Evolutionary conservation across 1,284 basidiomycete species (phyloP).

Genomic region (Fomitopsis pinicola): DNA sequence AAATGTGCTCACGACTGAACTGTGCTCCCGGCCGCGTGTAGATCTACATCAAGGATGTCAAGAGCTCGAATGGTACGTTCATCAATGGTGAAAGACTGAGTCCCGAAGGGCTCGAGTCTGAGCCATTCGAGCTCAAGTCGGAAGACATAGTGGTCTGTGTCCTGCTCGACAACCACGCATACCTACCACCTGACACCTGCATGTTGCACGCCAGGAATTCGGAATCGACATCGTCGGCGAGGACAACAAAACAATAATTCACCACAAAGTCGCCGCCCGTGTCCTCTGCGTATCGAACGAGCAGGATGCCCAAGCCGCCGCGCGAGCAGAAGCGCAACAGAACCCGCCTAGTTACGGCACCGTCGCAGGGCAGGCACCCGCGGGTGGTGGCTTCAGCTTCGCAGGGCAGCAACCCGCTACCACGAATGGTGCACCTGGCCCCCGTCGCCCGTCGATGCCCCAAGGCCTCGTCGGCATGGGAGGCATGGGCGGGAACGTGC

Average conservation of each 20-base stretch:
- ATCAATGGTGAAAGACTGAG: slow-evolving; percentile 95
- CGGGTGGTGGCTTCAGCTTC: slow-evolving; percentile 38
- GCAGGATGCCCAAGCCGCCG: slow-evolving; percentile 75
- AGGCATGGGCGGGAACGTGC: slow-evolving; percentile 66
- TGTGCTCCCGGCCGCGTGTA: slow-evolving; percentile 26
- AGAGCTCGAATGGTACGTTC: slow-evolving; percentile 97
- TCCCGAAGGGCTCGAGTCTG: slow-evolving; percentile 87
- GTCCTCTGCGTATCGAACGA: slow-evolving; percentile 86
- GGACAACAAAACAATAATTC: slow-evolving; percentile 97
- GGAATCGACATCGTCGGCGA: slow-evolving; percentile 99
- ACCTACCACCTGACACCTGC: not conserved
- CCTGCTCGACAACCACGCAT: not conserved
- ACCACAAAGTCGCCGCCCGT: slow-evolving; percentile 96
- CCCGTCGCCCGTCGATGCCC: slow-evolving; percentile 53
- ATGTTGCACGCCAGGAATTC: slow-evolving; percentile 67
- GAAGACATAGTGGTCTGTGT: slow-evolving; percentile 83
- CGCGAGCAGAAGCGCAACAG: slow-evolving; percentile 61
- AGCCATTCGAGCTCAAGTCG: slow-evolving; percentile 90
- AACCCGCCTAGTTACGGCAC: slow-evolving; percentile 25
- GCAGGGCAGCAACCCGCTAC: slow-evolving; percentile 29
- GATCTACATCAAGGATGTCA: slow-evolving; percentile 99
- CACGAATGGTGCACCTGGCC: slow-evolving; percentile 31
- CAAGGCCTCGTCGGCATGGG: slow-evolving; percentile 67
- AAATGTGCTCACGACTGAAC: not conserved
- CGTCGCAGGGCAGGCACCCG: slow-evolving; percentile 32